Conservation (phyloP, 73 alveolate genomes). For the Paraurostyla sp. region DNA sequence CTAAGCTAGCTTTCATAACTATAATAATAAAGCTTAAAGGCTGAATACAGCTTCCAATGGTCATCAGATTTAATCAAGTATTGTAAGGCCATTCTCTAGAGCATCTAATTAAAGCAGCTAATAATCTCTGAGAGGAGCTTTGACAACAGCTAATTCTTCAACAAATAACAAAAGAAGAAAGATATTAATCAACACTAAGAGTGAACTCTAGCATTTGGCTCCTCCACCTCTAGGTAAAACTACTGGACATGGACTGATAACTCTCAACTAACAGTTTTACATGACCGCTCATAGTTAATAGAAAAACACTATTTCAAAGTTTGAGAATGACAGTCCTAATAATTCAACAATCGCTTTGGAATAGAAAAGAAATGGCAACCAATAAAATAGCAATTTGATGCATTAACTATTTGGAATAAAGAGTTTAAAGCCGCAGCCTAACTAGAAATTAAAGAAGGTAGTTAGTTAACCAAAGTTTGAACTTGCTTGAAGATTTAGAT, state of each 20-base stretch:
- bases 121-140: constrained; percentile 31
- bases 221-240: constrained; percentile 53
- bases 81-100: constrained; percentile 41
- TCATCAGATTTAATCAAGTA: background rate
- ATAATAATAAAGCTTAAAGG: background rate
- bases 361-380: too few relatives aligned
- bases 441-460: too few relatives aligned
- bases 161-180: constrained; percentile 1
- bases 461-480: too few relatives aligned
- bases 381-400: too few relatives aligned
- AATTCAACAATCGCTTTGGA: too few relatives aligned
- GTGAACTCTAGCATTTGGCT: background rate
- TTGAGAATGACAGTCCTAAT: too few relatives aligned
- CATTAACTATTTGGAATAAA: too few relatives aligned
- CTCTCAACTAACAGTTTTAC: background rate
- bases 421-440: too few relatives aligned
- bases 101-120: background rate
- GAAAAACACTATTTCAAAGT: too few relatives aligned
- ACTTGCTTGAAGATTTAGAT: background rate
- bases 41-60: background rate
- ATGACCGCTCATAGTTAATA: too few relatives aligned
- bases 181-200: background rate
- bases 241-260: constrained; percentile 31
- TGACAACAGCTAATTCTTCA: constrained; percentile 17
- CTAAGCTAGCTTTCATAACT: background rate